These are phyloP conservation scores for Penicillium brevicompactum DNA, from an alignment of 2,329 filamentous ascomycete species.

Conservation along the genomic window DNA sequence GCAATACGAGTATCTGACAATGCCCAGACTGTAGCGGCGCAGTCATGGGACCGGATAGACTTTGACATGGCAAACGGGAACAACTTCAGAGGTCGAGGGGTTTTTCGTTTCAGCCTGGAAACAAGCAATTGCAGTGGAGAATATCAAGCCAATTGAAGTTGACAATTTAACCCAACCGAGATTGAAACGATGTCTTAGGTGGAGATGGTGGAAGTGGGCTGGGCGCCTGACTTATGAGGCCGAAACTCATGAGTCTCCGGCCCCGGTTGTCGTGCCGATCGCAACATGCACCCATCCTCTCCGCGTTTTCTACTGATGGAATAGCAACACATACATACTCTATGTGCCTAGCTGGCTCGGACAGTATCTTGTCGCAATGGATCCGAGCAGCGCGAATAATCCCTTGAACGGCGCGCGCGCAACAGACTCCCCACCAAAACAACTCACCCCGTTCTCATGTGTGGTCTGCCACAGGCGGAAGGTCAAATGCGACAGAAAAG, in stretches of 20 bases:
- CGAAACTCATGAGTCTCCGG: neutral
- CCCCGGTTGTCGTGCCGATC: neutral
- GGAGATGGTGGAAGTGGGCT: neutral
- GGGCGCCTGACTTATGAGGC: neutral
- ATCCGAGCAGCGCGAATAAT: neutral
- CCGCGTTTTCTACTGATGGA: neutral
- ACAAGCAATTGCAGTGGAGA: neutral
- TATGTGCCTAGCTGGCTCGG: neutral
- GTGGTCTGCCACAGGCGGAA: slow-evolving; percentile 44
- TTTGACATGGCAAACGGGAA: neutral
- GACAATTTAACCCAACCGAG: slow-evolving; percentile 1
- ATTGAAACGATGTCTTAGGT: slow-evolving; percentile 1
- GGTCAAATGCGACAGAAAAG: slow-evolving; percentile 46
- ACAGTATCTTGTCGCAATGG: neutral
- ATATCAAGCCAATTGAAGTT: neutral
- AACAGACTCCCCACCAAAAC: slow-evolving; percentile 23
- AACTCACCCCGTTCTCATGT: slow-evolving; percentile 30
- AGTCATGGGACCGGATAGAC: neutral
- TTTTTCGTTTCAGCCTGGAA: neutral
- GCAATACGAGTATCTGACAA: neutral
- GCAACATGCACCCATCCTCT: neutral
- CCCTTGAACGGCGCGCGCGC: neutral
- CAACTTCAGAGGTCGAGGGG: neutral
- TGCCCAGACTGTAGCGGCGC: neutral
- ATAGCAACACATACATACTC: neutral